Conservation (phyloP, 805 yeast species). For the Saccharomycopsis malanga region DNA sequence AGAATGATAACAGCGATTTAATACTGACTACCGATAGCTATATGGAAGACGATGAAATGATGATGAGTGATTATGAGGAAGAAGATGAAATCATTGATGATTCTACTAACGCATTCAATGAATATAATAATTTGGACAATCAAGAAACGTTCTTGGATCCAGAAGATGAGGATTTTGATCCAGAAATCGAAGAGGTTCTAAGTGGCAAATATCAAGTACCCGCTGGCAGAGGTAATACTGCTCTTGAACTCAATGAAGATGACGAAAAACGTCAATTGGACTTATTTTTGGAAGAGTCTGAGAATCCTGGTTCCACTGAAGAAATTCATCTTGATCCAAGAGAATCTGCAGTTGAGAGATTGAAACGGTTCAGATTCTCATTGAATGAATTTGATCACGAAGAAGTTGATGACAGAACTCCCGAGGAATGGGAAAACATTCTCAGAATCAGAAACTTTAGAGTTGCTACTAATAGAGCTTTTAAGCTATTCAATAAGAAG, state of each 20-base stretch:
- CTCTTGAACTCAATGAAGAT: constrained; percentile 60
- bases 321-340: constrained; percentile 80
- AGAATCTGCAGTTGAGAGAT: constrained; percentile 67
- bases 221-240: constrained; percentile 38
- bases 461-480: constrained; percentile 62
- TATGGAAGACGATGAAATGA: constrained; percentile 28
- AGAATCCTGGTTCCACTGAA: constrained; percentile 84
- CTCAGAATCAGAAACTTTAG: constrained; percentile 69
- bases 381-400: constrained; percentile 70
- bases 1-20: constrained; percentile 12
- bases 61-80: constrained; percentile 24
- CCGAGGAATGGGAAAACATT: constrained; percentile 53
- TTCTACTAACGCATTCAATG: constrained; percentile 28
- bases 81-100: constrained; percentile 21
- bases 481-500: constrained; percentile 37
- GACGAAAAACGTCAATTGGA: constrained; percentile 76
- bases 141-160: constrained; percentile 36
- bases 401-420: constrained; percentile 70
- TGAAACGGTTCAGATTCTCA: constrained; percentile 75
- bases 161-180: constrained; percentile 34
- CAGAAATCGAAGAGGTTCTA: constrained; percentile 40
- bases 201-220: constrained; percentile 35
- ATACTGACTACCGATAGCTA: constrained; percentile 23
- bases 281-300: constrained; percentile 47
- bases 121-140: constrained; percentile 35